Percentiles rank a stretch among this genome's conserved stretches.
phyloP scores from a whole-genome alignment of 176 grass and related monocot species.

The Echinochloa phyllopogon region DNA sequence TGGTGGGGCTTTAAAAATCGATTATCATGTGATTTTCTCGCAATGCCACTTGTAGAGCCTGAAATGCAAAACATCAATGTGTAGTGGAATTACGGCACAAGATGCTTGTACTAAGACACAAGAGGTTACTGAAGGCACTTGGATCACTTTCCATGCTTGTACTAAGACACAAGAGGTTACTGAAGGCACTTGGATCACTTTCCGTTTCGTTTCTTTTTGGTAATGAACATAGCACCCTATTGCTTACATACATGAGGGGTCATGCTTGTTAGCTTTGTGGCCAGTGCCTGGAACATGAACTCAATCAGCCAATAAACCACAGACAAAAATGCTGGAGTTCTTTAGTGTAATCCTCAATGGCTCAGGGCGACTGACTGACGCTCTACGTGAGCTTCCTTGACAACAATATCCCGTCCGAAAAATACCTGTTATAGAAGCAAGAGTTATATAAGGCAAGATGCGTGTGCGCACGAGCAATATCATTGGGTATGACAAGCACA shows the following conservation, averaged over 20 bases:
- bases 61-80: not conserved
- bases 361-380: constrained; percentile 21
- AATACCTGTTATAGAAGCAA: constrained; percentile 56
- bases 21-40: not conserved
- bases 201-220: not conserved
- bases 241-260: constrained; percentile 25
- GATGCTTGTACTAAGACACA: not conserved
- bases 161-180: not conserved
- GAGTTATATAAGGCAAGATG: constrained; percentile 24
- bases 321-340: constrained; percentile 17
- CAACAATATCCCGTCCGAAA: constrained; percentile 60
- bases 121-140: not conserved
- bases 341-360: not conserved
- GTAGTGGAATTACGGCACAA: not conserved
- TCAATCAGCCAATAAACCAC: constrained; percentile 24
- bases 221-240: not conserved
- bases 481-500: not conserved
- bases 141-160: not conserved
- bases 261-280: constrained; percentile 36
- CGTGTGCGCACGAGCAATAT: not conserved
- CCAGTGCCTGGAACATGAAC: constrained; percentile 7
- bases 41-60: not conserved
- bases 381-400: constrained; percentile 61
- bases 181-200: not conserved
- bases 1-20: not conserved